Evolutionary conservation across 2,329 filamentous ascomycete genomes (phyloP), one percentile per base, ranked within the genome.

Genomic region (Pestalotiopsis sp.): DNA sequence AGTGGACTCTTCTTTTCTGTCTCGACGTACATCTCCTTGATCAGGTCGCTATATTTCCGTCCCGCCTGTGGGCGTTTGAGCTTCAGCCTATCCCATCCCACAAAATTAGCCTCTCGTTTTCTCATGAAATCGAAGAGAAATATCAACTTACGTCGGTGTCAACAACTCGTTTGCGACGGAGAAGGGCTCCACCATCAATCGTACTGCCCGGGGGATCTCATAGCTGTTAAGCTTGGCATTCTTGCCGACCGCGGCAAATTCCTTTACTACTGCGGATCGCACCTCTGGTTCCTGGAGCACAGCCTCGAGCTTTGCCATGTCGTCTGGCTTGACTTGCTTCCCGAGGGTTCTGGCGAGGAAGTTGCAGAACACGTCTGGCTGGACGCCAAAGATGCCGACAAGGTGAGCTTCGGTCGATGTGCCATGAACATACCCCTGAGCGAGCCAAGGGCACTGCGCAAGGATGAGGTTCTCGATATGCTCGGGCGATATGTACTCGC

Each of bases 1-100:
- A 52, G 45, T n/a, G 45, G 17, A 9, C 45, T 52, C 45, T 17
- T 52, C 45, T n/a, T 52, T 60, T 27, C n/a, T 12, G 31, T 60
- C 57, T 60, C 57, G 23, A 14, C 57, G 57, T 60, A 60, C 57
- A 60, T 60, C 23, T 60, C 57, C 31, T 60, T 27, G 57, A 60
- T 60, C 13, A 38, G 25, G 31, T 31, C 17, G 14, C 13, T 12
- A 38, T 20, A 60, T 31, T 27, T 38, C 1, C 25, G 17, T 38
- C n/a, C 31, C 25, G 31, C 25, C 25, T 60, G 57, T 31, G 57
- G 57, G 31, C 57, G 57, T 23, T 60, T 60, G n/a, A 38, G 17
- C 17, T 60, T 60, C 25, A 60, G n/a, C 17, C 57, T 60, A 20
- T 60, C 17, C 7, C 4, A 13, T 7, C 25, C 17, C 25, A 60